Evolutionary conservation across 2,329 filamentous ascomycete species (phyloP), one percentile per base, ranked within the genome.

Genomic region (Aspergillus latus): DNA sequence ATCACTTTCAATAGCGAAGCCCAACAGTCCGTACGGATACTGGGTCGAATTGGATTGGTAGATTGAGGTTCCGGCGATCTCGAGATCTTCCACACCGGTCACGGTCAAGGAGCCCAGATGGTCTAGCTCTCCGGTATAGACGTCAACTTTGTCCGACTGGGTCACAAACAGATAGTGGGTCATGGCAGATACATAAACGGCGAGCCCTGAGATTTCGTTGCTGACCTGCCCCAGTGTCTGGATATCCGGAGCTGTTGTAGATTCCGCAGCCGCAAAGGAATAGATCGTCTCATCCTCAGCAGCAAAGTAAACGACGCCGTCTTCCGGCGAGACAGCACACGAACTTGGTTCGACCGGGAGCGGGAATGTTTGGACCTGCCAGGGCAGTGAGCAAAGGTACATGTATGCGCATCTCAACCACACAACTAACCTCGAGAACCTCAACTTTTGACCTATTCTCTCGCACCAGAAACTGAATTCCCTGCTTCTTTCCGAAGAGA

Each of bases 151-250:
- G 40, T 74, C 67, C 9, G 69, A 66, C 32, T 74, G 73, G 0
- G 76, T 72, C 13, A 78, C 72, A 26, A 80, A 70, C 0, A 81
- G 54, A 56, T 77, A 78, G 54, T 78, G 71, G 0, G 64, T 62
- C 4, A 54, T 59, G 3, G 63, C 61, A 8, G 76, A 66, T 10
- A 70, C 64, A 49, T 81, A 81, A 3, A 74, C 62, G 9, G 73
- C 72, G 3, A 81, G 59, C 0, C 77, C 77, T 0, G 76, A 16
- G 16, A 52, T 11, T 1, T 56, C 54, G 28, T 52, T 34, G 13
- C 26, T 16, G 3, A 56, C 54, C n/a, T 47, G n/a, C 29, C 76
- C 75, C 3, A 77, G 30, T 5, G 68, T 63, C 5, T 61, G 63
- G 37, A 80, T 69, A 28, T 71, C 58, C 0, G 78, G 77, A 1